Percentiles rank a stretch among this genome's conserved stretches.
These are phyloP conservation scores for Talaromyces sp. DNA, from an alignment of 2,329 filamentous ascomycete species.

Conservation along the genomic window DNA sequence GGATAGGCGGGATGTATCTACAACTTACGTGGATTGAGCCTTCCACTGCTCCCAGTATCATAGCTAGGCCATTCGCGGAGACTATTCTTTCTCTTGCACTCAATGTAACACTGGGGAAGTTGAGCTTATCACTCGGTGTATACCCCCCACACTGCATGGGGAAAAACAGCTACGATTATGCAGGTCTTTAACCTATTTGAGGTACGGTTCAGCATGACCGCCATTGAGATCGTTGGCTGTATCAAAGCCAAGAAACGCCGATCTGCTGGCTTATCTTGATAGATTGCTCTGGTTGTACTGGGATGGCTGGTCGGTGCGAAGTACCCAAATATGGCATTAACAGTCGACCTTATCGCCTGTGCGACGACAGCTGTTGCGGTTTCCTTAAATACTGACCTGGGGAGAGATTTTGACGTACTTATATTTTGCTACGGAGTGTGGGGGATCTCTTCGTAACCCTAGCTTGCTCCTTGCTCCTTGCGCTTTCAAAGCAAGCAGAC, in stretches of 20 bases:
- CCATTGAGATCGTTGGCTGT: neutral
- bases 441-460: neutral
- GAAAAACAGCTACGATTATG: neutral
- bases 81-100: neutral
- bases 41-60: neutral
- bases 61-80: neutral
- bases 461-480: neutral
- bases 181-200: neutral
- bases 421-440: neutral
- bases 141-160: neutral
- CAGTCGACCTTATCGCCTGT: neutral
- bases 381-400: neutral
- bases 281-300: neutral
- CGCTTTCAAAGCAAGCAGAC: neutral
- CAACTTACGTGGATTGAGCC: neutral
- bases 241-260: conserved; percentile 1
- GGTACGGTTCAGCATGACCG: neutral
- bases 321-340: neutral
- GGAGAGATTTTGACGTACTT: neutral
- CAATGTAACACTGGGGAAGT: neutral
- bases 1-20: neutral
- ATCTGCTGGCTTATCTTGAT: conserved; percentile 3
- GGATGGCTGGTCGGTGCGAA: neutral
- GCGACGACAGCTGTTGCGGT: neutral
- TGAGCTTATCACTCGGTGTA: neutral